phyloP scores from a whole-genome alignment of 495 filamentous ascomycete genomes.

The Melanomma pulvis-pyrius region DNA sequence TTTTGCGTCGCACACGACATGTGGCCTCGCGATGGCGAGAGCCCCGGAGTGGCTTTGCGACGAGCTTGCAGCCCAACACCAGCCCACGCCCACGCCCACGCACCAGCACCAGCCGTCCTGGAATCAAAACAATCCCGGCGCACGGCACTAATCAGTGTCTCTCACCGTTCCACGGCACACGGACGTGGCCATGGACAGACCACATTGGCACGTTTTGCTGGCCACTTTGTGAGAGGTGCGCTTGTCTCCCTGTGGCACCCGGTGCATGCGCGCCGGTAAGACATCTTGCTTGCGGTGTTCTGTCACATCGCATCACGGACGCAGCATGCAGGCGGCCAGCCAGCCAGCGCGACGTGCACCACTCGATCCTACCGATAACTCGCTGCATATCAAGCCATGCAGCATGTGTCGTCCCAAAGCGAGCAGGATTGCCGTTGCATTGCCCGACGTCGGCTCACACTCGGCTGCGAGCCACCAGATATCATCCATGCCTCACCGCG shows the following conservation, averaged over 20 bases:
- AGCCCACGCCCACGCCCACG: no score
- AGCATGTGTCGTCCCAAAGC: not conserved
- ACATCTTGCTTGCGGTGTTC: conserved; percentile 12
- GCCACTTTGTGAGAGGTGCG: conserved; percentile 21
- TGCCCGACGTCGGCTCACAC: not conserved
- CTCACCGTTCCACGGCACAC: conserved; percentile 1
- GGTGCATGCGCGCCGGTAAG: conserved; percentile 20
- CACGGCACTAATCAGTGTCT: conserved; percentile 28
- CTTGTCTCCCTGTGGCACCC: conserved; percentile 18
- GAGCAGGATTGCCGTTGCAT: conserved; percentile 7
- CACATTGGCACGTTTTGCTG: conserved; percentile 19
- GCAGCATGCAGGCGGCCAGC: conserved; percentile 13
- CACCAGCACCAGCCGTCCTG: not conserved
- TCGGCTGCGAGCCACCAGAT: not conserved
- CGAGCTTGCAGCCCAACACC: conserved; percentile 9
- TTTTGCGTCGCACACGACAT: not conserved
- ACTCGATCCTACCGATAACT: not conserved
- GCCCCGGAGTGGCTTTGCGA: not conserved
- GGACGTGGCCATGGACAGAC: not conserved
- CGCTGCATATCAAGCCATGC: conserved; percentile 3
- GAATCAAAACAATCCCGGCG: conserved; percentile 12
- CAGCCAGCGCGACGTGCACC: no score
- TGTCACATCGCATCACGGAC: conserved; percentile 24
- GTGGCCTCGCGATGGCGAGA: not conserved
- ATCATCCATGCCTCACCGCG: not conserved